These are phyloP conservation scores for Apodospora peruviana DNA, from an alignment of 495 filamentous ascomycete genomes.

Conservation along the genomic window DNA sequence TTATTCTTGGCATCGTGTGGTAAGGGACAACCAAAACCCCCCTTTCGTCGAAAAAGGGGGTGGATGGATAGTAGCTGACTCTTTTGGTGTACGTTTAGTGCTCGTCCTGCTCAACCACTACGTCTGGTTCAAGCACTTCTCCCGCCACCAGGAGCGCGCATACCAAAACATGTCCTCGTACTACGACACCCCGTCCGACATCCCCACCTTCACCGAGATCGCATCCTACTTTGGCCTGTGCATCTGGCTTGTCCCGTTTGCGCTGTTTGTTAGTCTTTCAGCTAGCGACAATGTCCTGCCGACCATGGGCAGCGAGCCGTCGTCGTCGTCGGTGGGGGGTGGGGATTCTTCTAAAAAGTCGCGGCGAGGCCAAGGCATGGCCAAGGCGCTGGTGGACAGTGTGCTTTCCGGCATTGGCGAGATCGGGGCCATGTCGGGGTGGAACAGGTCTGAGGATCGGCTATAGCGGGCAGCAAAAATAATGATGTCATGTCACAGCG, in stretches of 20 bases:
- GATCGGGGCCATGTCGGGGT: conserved; percentile 65
- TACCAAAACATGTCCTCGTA: conserved; percentile 45
- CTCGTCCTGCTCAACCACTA: conserved; percentile 91
- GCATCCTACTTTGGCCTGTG: conserved; percentile 94
- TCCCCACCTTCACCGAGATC: conserved; percentile 89
- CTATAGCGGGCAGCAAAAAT: too few species aligned
- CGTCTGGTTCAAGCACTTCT: conserved; percentile 95
- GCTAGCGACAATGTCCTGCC: conserved; percentile 93
- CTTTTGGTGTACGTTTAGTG: conserved; percentile 29
- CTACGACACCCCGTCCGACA: conserved; percentile 50
- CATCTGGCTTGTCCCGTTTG: conserved; percentile 94
- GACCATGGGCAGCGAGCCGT: conserved; percentile 58
- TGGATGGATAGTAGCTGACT: background rate
- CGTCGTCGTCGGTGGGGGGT: conserved; percentile 19
- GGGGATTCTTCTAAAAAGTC: conserved; percentile 44
- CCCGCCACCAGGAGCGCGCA: conserved; percentile 47
- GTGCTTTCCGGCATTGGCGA: conserved; percentile 68
- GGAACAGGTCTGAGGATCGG: conserved; percentile 41
- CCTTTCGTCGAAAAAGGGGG: background rate
- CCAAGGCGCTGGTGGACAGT: conserved; percentile 80
- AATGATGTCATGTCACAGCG: too few species aligned
- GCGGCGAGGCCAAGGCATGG: conserved; percentile 71
- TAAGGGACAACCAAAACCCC: conserved; percentile 24
- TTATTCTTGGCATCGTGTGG: conserved; percentile 81
- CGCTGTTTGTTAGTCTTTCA: conserved; percentile 86